Percentiles rank a stretch among this genome's conserved stretches.
Conservation (phyloP, 1,139 yeast genomes). For the Hyphopichia wangnamkhiaoensis region DNA sequence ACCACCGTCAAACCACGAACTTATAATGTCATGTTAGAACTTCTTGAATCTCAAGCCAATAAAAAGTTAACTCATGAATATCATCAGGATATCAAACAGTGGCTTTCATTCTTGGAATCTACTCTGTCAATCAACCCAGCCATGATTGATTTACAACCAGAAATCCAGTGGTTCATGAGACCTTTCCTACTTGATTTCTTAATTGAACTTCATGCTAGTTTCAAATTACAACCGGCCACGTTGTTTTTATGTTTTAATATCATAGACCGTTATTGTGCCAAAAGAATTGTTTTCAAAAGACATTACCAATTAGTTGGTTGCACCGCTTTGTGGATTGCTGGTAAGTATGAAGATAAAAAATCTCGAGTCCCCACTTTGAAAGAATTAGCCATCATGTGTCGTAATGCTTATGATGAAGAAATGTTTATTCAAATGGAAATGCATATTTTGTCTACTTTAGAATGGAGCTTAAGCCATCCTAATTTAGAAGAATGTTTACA, state of each 20-base stretch:
- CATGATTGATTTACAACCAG: constrained; percentile 91
- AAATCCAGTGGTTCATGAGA: constrained; percentile 90
- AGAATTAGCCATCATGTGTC: constrained; percentile 77
- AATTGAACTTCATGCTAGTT: constrained; percentile 76
- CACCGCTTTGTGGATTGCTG: constrained; percentile 93
- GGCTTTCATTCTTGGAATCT: constrained; percentile 33
- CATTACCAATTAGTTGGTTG: constrained; percentile 94
- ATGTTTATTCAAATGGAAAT: constrained; percentile 96
- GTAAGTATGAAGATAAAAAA: constrained; percentile 89
- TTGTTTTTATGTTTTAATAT: constrained; percentile 77
- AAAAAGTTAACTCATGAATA: constrained; percentile 45
- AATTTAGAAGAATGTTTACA: constrained; percentile 63
- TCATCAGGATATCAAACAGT: constrained; percentile 29
- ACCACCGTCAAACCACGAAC: constrained; percentile 35
- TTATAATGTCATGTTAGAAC: constrained; percentile 46
- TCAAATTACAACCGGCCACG: constrained; percentile 76
- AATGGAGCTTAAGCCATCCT: constrained; percentile 76
- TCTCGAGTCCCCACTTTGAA: constrained; percentile 77
- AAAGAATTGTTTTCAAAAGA: constrained; percentile 84
- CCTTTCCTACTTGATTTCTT: constrained; percentile 83
- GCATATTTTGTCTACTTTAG: constrained; percentile 80
- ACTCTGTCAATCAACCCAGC: constrained; percentile 49
- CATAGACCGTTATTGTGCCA: constrained; percentile 88
- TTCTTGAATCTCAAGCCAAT: constrained; percentile 49
- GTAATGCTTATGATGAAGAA: constrained; percentile 80